phyloP scores from a whole-genome alignment of 2,329 filamentous ascomycete genomes.

The Cordyceps cateniannulata region DNA sequence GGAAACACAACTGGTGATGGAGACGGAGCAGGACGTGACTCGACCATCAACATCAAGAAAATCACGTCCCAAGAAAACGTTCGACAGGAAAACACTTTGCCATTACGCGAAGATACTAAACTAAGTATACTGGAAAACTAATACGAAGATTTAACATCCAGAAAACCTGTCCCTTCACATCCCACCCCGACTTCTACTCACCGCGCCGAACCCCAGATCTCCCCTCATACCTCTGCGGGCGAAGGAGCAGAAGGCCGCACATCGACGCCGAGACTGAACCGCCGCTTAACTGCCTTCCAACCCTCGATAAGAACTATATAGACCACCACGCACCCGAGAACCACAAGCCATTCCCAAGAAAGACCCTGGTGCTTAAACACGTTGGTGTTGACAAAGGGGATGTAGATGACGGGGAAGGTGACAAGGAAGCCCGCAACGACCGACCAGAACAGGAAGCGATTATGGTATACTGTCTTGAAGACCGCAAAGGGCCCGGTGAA shows the following conservation, averaged over 20 bases:
- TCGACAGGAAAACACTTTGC: slow-evolving; percentile 14
- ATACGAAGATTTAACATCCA: slow-evolving; percentile 13
- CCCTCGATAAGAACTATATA: slow-evolving; percentile 59
- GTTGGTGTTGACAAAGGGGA: slow-evolving; percentile 57
- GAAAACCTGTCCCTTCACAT: slow-evolving; percentile 10
- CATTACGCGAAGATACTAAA: slow-evolving; percentile 13
- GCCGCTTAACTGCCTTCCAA: slow-evolving; percentile 64
- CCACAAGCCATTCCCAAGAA: slow-evolving; percentile 66
- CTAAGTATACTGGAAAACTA: slow-evolving; percentile 13
- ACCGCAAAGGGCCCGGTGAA: slow-evolving; percentile 44
- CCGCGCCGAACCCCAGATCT: not conserved
- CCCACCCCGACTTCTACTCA: not conserved
- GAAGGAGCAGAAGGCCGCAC: slow-evolving; percentile 14
- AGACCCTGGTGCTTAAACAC: slow-evolving; percentile 67
- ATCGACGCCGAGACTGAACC: slow-evolving; percentile 30
- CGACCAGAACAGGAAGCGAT: slow-evolving; percentile 61
- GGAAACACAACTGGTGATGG: too few relatives aligned
- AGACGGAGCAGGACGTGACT: not conserved
- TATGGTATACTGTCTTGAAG: slow-evolving; percentile 58
- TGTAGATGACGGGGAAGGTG: slow-evolving; percentile 59
- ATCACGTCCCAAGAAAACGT: not conserved
- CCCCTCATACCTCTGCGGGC: not conserved
- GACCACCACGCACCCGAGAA: slow-evolving; percentile 49
- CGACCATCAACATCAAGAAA: not conserved
- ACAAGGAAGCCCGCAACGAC: slow-evolving; percentile 53